Conservation (phyloP, 768 basidiomycete genomes). For the Suillus occidentalis region DNA sequence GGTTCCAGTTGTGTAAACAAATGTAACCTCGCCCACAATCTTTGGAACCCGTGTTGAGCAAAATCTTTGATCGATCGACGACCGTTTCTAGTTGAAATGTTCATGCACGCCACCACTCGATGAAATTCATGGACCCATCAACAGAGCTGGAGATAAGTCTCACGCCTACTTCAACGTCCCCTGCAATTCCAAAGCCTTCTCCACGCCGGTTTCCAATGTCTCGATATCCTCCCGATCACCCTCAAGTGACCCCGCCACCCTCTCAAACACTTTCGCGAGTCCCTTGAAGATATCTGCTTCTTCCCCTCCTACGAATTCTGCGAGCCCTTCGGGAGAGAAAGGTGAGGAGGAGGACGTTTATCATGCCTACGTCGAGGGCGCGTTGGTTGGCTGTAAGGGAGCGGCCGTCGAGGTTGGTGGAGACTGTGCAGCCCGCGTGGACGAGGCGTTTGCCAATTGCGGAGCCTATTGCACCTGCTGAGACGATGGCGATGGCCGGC, state of each 20-base stretch:
- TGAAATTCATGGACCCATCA: background rate
- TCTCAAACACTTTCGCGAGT: slow-evolving; percentile 41
- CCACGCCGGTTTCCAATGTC: slow-evolving; percentile 41
- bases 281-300: slow-evolving; percentile 46
- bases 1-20: background rate
- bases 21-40: background rate
- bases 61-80: background rate
- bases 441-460: slow-evolving; percentile 47
- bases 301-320: slow-evolving; percentile 46
- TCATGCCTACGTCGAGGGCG: slow-evolving; percentile 52
- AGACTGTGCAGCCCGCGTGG: slow-evolving; percentile 45
- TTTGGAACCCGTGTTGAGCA: background rate
- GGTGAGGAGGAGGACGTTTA: slow-evolving; percentile 34
- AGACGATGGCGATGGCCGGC: slow-evolving; percentile 44
- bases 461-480: slow-evolving; percentile 58
- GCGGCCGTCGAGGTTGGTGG: slow-evolving; percentile 52
- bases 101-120: no score
- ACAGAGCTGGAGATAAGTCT: background rate
- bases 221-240: slow-evolving; percentile 36
- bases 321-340: slow-evolving; percentile 46
- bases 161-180: slow-evolving; percentile 11
- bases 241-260: slow-evolving; percentile 37
- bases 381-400: slow-evolving; percentile 45
- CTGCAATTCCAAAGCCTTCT: slow-evolving; percentile 34
- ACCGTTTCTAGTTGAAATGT: background rate